Base-by-base conservation (phyloP, 306 rosid species). In the Lathyrus tuberosus region DNA sequence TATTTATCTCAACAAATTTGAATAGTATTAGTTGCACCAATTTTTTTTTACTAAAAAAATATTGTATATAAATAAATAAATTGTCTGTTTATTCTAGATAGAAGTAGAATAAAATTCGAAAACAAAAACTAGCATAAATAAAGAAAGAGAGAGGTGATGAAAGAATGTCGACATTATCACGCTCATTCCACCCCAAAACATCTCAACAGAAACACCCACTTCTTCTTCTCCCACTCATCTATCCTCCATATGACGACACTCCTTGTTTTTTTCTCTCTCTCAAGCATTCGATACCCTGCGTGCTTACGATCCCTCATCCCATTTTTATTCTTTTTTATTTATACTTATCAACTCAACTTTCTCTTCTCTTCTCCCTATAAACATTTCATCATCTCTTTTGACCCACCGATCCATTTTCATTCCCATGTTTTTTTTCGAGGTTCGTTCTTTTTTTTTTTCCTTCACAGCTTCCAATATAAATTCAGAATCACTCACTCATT, bases 141-240 rank as follows among this genome's bases (percentile, higher is more conserved):
- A 11, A 63, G 20, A 51, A n/a, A 28, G 0, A 47, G 20, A 70
- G 10, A 74, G 43, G 79, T 69, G 85, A 38, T 41, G 65, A 49
- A 24, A 47, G 68, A 61, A 76, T 90, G 98, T 93, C 97, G 98
- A 93, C 98, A 93, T 81, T 53, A 16, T 85, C 42, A 66, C 79
- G 57, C 75, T 78, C 68, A 81, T 79, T 51, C 18, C 6, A 16
- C 4, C 0, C 48, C 60, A 74, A 30, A 78, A 81, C 80, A 37
- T 64, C 48, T 6, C 1, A 18, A 43, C 16, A 9, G 60, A 15
- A 37, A 24, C 17, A 42, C 38, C 67, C 13, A 24, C 11, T 57
- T 10, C n/a, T 69, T 51, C 5, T 30, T 14, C 28, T n/a, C 24
- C 6, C 24, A 61, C 35, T 5, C 8, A 22, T 53, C 28, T 69